Conservation (phyloP, 495 filamentous ascomycete species). For the Penicilliopsis zonata region DNA sequence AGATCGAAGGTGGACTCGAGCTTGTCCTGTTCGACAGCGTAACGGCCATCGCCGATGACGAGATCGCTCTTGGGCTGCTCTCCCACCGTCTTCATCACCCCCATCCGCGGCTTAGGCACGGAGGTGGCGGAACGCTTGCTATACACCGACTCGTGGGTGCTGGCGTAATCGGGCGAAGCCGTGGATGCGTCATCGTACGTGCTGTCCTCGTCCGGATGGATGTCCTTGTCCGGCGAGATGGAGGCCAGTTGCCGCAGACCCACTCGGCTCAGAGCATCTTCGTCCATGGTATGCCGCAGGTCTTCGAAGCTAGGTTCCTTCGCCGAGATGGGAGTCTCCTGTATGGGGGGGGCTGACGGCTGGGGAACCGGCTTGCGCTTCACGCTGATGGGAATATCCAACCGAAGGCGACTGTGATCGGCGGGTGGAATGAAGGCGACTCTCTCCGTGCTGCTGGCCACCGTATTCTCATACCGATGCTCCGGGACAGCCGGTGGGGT, state of each 20-base stretch:
- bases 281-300: slow-evolving; percentile 53
- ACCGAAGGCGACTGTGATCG: slow-evolving; percentile 22
- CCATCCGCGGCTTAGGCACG: slow-evolving; percentile 61
- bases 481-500: slow-evolving; percentile 8
- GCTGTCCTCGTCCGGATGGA: slow-evolving; percentile 28
- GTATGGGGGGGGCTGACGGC: slow-evolving; percentile 4
- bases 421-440: slow-evolving; percentile 13
- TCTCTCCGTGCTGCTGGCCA: slow-evolving; percentile 3
- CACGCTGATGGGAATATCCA: slow-evolving; percentile 34
- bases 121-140: slow-evolving; percentile 45
- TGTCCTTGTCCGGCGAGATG: slow-evolving; percentile 16
- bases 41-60: slow-evolving; percentile 51
- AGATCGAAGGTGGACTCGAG: slow-evolving; percentile 42
- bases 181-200: slow-evolving; percentile 39
- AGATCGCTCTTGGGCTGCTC: slow-evolving; percentile 33
- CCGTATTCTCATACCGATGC: slow-evolving; percentile 10
- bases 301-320: slow-evolving; percentile 47
- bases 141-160: slow-evolving; percentile 53
- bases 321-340: slow-evolving; percentile 5
- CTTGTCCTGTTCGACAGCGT: slow-evolving; percentile 23
- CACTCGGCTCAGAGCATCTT: slow-evolving; percentile 45
- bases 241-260: slow-evolving; percentile 20
- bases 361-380: slow-evolving; percentile 55
- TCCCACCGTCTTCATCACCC: slow-evolving; percentile 74
- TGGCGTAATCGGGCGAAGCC: slow-evolving; percentile 53